Evolutionary conservation across 2,329 filamentous ascomycete species (phyloP).

Genomic region (Colletotrichum lini): DNA sequence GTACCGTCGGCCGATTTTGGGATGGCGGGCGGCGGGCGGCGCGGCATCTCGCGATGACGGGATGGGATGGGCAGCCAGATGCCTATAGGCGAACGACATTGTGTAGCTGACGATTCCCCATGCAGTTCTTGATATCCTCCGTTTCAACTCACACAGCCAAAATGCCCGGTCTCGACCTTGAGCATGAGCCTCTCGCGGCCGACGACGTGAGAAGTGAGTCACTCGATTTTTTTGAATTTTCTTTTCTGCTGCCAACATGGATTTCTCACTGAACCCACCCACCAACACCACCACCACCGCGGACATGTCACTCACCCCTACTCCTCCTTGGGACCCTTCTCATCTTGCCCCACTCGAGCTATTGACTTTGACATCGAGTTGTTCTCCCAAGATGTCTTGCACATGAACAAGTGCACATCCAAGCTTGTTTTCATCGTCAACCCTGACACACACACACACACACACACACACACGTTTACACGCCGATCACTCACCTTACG

Average conservation of each 20-base stretch:
- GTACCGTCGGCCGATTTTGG: slow-evolving; percentile 8
- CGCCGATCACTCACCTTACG: neutral
- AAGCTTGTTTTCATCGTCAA: neutral
- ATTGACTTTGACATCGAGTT: neutral
- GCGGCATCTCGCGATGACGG: slow-evolving; percentile 23
- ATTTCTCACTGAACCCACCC: slow-evolving; percentile 11
- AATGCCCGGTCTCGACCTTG: slow-evolving; percentile 60
- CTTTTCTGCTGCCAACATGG: neutral
- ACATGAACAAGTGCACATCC: too few species aligned
- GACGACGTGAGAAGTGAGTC: slow-evolving; percentile 62
- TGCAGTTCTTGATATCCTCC: slow-evolving; percentile 32
- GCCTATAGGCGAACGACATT: neutral
- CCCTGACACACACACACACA: neutral
- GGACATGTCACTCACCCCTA: slow-evolving; percentile 22
- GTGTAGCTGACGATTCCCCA: too few species aligned
- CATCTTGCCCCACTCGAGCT: slow-evolving; percentile 13
- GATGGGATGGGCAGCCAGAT: slow-evolving; percentile 6
- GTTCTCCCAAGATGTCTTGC: too few species aligned
- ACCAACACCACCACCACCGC: neutral
- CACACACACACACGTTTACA: neutral
- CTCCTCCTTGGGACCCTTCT: neutral
- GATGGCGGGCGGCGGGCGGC: slow-evolving; percentile 2
- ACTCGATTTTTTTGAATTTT: slow-evolving; percentile 1
- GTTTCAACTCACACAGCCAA: slow-evolving; percentile 39
- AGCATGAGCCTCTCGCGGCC: slow-evolving; percentile 54